Evolutionary conservation across 208 protist genomes (phyloP).

Genomic region (Trypanosoma platydactyli): DNA sequence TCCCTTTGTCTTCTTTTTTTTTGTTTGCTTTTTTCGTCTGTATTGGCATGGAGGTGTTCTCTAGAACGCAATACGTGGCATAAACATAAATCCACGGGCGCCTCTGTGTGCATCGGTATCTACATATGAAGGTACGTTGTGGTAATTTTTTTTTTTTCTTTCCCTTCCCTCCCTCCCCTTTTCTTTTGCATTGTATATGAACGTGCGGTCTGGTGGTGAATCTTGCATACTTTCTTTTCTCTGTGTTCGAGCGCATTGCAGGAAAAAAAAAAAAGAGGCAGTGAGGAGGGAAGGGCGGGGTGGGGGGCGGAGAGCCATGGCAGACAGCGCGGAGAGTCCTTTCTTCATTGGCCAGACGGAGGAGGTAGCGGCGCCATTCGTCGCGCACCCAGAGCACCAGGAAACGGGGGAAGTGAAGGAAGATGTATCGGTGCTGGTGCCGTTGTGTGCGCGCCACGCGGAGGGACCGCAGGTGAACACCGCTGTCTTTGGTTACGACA

Average conservation of each 20-base stretch:
- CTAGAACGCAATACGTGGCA: too few species aligned
- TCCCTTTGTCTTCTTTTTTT: too few species aligned
- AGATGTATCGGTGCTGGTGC: slow-evolving; percentile 60
- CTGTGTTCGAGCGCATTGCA: neutral
- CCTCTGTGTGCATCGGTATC: too few species aligned
- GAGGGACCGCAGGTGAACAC: slow-evolving; percentile 58
- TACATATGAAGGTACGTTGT: too few species aligned
- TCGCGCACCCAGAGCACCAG: neutral
- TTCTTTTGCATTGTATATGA: too few species aligned
- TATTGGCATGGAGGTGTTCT: too few species aligned
- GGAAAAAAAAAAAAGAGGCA: slow-evolving; percentile 1
- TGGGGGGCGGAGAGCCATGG: too few species aligned
- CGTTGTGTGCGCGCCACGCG: slow-evolving; percentile 64
- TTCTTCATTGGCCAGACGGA: neutral
- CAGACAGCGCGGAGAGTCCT: neutral
- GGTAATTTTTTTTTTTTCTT: too few species aligned
- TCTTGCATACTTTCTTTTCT: neutral
- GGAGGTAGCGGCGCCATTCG: neutral
- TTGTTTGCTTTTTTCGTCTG: too few species aligned
- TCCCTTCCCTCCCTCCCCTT: too few species aligned
- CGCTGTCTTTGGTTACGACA: slow-evolving; percentile 83
- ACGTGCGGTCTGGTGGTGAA: too few species aligned
- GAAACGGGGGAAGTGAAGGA: slow-evolving; percentile 28
- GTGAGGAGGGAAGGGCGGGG: neutral
- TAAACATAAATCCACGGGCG: too few species aligned